phyloP scores from a whole-genome alignment of 2,329 filamentous ascomycete genomes.

The Coniochaeta hoffmannii region DNA sequence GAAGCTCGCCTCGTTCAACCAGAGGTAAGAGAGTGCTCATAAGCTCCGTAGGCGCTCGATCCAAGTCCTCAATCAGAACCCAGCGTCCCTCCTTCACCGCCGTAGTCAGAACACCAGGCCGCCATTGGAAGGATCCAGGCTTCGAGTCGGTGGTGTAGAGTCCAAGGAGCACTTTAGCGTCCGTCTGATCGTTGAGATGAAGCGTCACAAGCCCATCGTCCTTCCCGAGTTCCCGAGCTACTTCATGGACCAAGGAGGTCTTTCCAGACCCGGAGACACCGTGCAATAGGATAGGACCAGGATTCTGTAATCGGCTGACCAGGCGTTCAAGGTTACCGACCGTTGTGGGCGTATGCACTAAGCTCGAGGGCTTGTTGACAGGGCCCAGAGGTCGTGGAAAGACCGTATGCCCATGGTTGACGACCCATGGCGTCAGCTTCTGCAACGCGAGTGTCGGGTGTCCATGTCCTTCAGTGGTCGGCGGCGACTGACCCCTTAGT shows the following conservation, averaged over 20 bases:
- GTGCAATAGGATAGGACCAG: conserved; percentile 70
- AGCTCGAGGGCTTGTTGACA: conserved; percentile 36
- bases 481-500: conserved; percentile 27
- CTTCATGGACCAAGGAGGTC: conserved; percentile 75
- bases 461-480: conserved; percentile 11
- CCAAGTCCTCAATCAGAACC: conserved; percentile 95
- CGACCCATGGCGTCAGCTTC: conserved; percentile 51
- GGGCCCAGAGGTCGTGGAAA: conserved; percentile 55
- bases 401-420: conserved; percentile 58
- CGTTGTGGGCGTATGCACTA: conserved; percentile 69
- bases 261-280: conserved; percentile 86
- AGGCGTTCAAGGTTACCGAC: conserved; percentile 63
- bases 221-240: conserved; percentile 73
- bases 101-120: conserved; percentile 84
- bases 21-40: conserved; percentile 88
- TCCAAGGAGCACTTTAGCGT: conserved; percentile 92
- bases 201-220: conserved; percentile 81
- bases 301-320: conserved; percentile 56
- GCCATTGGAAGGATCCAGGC: conserved; percentile 87
- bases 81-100: conserved; percentile 91
- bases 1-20: conserved; percentile 83
- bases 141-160: conserved; percentile 86
- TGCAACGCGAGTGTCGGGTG: conserved; percentile 14
- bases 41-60: conserved; percentile 89
- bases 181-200: conserved; percentile 95